A percentile compares a stretch with the other conserved stretches of the same genome.
phyloP scores from a whole-genome alignment of 306 rosid species.

The Prunus kanzakura region DNA sequence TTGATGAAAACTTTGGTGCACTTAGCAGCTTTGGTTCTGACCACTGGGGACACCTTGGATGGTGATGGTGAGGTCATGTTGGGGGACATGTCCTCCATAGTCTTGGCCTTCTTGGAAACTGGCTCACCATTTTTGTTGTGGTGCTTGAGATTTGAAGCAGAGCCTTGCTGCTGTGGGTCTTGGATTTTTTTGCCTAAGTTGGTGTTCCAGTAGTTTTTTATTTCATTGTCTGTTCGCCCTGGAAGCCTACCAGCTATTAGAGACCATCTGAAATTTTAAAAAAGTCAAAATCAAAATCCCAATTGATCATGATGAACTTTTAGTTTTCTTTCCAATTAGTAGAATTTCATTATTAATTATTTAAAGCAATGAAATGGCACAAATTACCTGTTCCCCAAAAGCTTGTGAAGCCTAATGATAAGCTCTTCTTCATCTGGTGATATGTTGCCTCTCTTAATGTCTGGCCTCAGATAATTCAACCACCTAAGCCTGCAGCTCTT shows the following conservation, averaged over 20 bases:
- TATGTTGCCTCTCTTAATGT: constrained; percentile 31
- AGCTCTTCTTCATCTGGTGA: constrained; percentile 32
- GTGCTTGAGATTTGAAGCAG: neutral
- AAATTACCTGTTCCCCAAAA: constrained; percentile 27
- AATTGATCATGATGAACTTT: neutral
- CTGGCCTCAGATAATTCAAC: constrained; percentile 31
- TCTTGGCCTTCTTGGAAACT: neutral
- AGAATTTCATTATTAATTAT: neutral
- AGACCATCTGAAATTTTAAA: constrained; percentile 8
- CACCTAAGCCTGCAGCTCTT: constrained; percentile 37
- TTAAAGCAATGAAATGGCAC: neutral
- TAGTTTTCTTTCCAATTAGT: neutral
- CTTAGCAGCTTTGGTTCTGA: constrained; percentile 23
- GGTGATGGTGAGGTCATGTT: neutral
- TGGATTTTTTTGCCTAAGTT: constrained; percentile 7
- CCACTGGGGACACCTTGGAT: neutral
- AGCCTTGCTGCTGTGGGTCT: neutral
- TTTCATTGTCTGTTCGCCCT: constrained; percentile 29
- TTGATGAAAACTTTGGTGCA: constrained; percentile 20
- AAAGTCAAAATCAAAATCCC: neutral
- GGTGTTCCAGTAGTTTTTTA: constrained; percentile 21
- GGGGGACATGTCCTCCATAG: neutral
- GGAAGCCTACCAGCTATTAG: constrained; percentile 20
- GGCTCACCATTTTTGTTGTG: neutral
- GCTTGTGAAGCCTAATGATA: constrained; percentile 30